Evolutionary conservation across 2,329 filamentous ascomycete species (phyloP), one percentile per base, ranked within the genome.

Genomic region (Pseudonectria buxi): DNA sequence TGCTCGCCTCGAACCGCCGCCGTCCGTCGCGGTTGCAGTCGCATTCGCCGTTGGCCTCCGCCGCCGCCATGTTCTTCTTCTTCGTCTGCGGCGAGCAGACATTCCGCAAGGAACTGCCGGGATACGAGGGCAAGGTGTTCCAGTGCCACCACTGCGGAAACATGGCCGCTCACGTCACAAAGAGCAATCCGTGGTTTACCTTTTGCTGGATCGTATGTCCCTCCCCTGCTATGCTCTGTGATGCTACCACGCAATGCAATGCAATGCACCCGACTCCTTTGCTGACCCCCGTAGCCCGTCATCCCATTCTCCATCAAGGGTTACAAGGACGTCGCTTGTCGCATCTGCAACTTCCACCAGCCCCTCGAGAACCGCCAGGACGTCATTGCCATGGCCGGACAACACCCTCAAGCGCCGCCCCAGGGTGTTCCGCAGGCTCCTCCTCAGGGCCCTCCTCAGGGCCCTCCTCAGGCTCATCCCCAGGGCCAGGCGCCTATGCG

Each of bases 311-410:
- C 76, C 30, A 67, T 81, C 45, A 71, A 75, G 39, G 77, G 76
- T 36, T 80, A 81, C 60, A 68, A 80, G 49, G 83, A 87, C 51
- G 72, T 90, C 37, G 67, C 71, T 40, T 90, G 84, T 65, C 72
- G 78, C 53, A 78, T 88, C 57, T 90, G 84, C 71, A 78, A 81
- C 56, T 88, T 86, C 57, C 72, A 76, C 44, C 82, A 89, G 57
- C 76, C 78, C 9, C 68, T 82, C 36, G 67, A 74, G 45, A 67
- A 71, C 49, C 64, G 75, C 11, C 71, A 63, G 10, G 75, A 79
- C 40, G 72, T 78, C 32, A 65, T 69, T 54, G 64, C 64, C 36
- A 73, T 77, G 65, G 61, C 56, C 46, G 40, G 44, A 14, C 33
- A 55, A 1, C 46, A 50, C 50, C 24, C 36, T 27, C n/a, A n/a